These are phyloP conservation scores for Globisporangium cylindrosporum DNA, from an alignment of 352 stramenopile genomes.

Conservation along the genomic window DNA sequence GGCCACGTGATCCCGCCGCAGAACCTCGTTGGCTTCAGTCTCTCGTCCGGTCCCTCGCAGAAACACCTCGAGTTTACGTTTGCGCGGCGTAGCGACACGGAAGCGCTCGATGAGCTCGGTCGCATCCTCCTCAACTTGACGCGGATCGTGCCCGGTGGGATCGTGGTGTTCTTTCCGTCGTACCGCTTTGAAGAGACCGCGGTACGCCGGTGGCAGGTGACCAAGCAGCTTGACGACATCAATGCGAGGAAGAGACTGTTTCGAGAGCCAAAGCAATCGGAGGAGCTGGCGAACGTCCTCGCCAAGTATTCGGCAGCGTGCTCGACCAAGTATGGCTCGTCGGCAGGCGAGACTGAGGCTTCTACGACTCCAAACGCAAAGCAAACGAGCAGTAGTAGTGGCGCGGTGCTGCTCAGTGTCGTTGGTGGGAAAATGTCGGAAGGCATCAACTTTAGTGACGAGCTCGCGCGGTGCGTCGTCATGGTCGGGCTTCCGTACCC, in stretches of 20 bases:
- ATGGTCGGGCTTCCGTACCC: slow-evolving; percentile 99
- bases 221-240: slow-evolving; percentile 79
- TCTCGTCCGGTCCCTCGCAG: slow-evolving; percentile 77
- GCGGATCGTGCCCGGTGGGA: slow-evolving; percentile 88
- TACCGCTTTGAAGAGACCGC: slow-evolving; percentile 95
- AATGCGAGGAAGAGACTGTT: slow-evolving; percentile 90
- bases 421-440: slow-evolving; percentile 99
- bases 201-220: slow-evolving; percentile 86
- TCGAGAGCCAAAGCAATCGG: slow-evolving; percentile 91
- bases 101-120: slow-evolving; percentile 94
- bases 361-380: not conserved
- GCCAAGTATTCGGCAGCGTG: slow-evolving; percentile 79
- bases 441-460: slow-evolving; percentile 99
- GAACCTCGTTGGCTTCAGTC: slow-evolving; percentile 87
- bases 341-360: not conserved
- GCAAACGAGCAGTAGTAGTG: slow-evolving; percentile 14
- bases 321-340: not conserved
- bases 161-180: slow-evolving; percentile 98
- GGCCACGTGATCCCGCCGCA: slow-evolving; percentile 96
- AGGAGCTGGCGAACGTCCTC: slow-evolving; percentile 91
- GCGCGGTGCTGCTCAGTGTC: slow-evolving; percentile 94
- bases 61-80: slow-evolving; percentile 95
- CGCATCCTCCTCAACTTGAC: slow-evolving; percentile 90
- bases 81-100: slow-evolving; percentile 56
- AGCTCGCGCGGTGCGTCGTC: slow-evolving; percentile 95